Conservation (phyloP, 2,329 filamentous ascomycete genomes). For the Phaeosphaeriaceae sp. region DNA sequence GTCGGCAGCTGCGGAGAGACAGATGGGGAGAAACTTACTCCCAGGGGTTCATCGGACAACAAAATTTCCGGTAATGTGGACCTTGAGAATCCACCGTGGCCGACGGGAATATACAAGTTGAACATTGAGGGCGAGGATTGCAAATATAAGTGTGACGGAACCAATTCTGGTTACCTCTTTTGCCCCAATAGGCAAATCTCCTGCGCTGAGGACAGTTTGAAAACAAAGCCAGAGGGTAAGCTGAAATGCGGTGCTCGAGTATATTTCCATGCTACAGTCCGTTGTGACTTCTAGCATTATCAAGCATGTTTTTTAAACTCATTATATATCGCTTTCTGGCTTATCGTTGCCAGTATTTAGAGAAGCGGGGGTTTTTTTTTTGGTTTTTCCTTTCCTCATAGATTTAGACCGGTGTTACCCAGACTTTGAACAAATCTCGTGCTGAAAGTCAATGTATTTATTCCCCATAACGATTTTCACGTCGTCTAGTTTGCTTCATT, state of each 20-base stretch:
- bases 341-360: no score
- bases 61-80: constrained; percentile 2
- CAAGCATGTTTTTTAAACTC: no score
- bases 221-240: constrained; percentile 8
- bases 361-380: no score
- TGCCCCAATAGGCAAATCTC: constrained; percentile 10
- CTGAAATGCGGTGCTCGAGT: constrained; percentile 4
- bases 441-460: no score
- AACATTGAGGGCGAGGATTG: constrained; percentile 14
- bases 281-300: constrained; percentile 7
- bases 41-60: constrained; percentile 4
- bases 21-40: constrained; percentile 8
- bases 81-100: constrained; percentile 12
- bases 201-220: constrained; percentile 11
- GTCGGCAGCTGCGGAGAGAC: constrained; percentile 10
- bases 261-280: constrained; percentile 12
- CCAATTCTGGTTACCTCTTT: constrained; percentile 14
- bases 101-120: constrained; percentile 13
- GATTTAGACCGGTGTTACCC: no score
- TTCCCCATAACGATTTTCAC: no score
- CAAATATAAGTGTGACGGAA: constrained; percentile 18
- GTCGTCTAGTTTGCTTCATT: no score
- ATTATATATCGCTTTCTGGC: no score
- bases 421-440: no score
- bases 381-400: no score